phyloP scores from a whole-genome alignment of 805 yeast species.

The Wickerhamomyces alni region DNA sequence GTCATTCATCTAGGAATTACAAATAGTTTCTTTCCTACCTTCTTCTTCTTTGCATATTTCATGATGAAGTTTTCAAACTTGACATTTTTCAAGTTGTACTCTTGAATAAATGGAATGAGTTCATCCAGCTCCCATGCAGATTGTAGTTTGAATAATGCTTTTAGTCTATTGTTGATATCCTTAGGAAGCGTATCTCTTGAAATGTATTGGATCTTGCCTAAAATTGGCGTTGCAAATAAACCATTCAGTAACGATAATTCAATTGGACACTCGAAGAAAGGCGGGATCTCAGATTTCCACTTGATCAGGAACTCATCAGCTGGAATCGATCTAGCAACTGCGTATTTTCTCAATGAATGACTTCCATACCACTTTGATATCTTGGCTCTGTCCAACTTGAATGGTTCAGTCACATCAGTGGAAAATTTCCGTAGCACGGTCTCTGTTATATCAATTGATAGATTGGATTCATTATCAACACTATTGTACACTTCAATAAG shows the following conservation, averaged over 20 bases:
- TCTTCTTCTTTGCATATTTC: constrained; percentile 55
- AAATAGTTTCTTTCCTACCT: constrained; percentile 35
- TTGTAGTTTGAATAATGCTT: constrained; percentile 47
- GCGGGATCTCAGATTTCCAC: constrained; percentile 61
- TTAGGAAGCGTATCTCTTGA: constrained; percentile 41
- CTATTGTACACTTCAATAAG: constrained; percentile 24
- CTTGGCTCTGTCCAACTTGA: constrained; percentile 33
- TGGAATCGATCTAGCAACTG: constrained; percentile 24
- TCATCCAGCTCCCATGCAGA: constrained; percentile 57
- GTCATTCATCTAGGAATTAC: constrained; percentile 24
- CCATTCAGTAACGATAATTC: constrained; percentile 53
- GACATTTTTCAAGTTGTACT: constrained; percentile 45
- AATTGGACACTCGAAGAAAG: constrained; percentile 53
- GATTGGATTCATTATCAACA: constrained; percentile 27
- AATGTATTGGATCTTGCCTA: constrained; percentile 45
- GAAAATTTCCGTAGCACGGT: constrained; percentile 48
- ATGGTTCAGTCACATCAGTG: constrained; percentile 19
- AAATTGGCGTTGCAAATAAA: constrained; percentile 40
- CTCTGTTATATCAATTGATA: constrained; percentile 37
- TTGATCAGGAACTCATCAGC: constrained; percentile 53
- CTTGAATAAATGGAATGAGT: constrained; percentile 56
- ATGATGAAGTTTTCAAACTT: constrained; percentile 54
- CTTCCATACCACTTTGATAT: constrained; percentile 63
- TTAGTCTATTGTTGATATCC: constrained; percentile 44
- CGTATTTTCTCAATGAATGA: constrained; percentile 37